Conservation (phyloP, 2,329 filamentous ascomycete species). For the Paramyrothecium roridum region DNA sequence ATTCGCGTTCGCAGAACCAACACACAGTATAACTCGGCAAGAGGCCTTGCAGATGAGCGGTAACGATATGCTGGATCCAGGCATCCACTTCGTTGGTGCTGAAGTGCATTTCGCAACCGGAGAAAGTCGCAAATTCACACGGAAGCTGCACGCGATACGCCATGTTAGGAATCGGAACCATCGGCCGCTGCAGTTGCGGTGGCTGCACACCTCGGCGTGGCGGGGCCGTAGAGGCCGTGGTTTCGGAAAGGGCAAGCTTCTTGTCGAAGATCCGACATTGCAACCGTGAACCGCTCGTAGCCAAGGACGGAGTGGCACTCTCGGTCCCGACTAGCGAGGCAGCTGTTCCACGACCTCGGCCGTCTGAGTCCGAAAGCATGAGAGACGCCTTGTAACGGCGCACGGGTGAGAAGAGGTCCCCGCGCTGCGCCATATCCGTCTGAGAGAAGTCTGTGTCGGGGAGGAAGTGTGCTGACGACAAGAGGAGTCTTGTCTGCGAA, state of each 20-base stretch:
- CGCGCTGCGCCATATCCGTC: too few species aligned
- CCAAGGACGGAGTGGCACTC: background rate
- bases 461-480: too few species aligned
- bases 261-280: background rate
- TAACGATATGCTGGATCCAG: slow-evolving; percentile 45
- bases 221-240: slow-evolving; percentile 14
- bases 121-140: slow-evolving; percentile 41
- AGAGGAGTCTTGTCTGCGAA: too few species aligned
- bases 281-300: background rate
- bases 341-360: background rate
- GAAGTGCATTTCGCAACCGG: slow-evolving; percentile 35
- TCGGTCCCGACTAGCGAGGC: background rate
- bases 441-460: too few species aligned
- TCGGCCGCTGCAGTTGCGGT: slow-evolving; percentile 6
- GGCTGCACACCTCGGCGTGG: slow-evolving; percentile 12
- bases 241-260: background rate
- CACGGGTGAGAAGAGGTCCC: too few species aligned
- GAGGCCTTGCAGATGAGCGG: slow-evolving; percentile 27
- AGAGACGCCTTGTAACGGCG: slow-evolving; percentile 3
- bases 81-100: slow-evolving; percentile 25
- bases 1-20: slow-evolving; percentile 46
- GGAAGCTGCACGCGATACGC: slow-evolving; percentile 21
- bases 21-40: slow-evolving; percentile 38
- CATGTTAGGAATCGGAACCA: background rate
- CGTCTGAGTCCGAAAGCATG: slow-evolving; percentile 1